Evolutionary conservation across 805 yeast species (phyloP).

Genomic region (Lipomyces sp.): DNA sequence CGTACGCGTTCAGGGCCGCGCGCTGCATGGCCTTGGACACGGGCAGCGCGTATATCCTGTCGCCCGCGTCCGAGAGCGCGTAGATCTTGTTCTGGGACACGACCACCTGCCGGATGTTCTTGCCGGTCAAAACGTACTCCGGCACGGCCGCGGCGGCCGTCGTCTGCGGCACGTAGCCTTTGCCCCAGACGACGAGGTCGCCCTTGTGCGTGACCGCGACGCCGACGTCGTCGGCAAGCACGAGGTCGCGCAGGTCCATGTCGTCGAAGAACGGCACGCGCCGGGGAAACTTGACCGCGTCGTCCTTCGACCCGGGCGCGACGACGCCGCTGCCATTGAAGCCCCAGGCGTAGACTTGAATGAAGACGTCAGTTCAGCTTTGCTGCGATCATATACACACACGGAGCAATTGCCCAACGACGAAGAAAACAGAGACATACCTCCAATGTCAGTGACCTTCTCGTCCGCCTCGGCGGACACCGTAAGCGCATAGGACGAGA

Average conservation of each 20-base stretch:
- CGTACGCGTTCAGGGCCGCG: slow-evolving; percentile 20
- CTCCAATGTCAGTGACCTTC: slow-evolving; percentile 35
- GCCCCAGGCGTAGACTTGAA: slow-evolving; percentile 67
- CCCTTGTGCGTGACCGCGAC: slow-evolving; percentile 67
- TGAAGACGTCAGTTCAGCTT: slow-evolving; percentile 40
- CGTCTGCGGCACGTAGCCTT: slow-evolving; percentile 38
- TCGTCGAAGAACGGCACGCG: slow-evolving; percentile 65
- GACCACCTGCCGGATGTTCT: slow-evolving; percentile 45
- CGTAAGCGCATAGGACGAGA: not conserved
- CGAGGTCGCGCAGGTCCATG: slow-evolving; percentile 54
- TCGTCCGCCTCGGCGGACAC: slow-evolving; percentile 11
- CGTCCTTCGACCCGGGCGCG: slow-evolving; percentile 33
- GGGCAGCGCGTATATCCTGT: slow-evolving; percentile 38
- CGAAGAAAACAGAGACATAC: too few relatives aligned
- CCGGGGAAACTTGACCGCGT: slow-evolving; percentile 50
- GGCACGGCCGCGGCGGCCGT: too few relatives aligned
- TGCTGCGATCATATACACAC: not conserved
- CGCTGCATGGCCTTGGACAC: slow-evolving; percentile 30
- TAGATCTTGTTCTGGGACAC: slow-evolving; percentile 53
- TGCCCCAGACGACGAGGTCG: slow-evolving; percentile 70
- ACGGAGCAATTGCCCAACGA: not conserved
- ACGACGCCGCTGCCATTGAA: slow-evolving; percentile 45
- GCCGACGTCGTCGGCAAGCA: slow-evolving; percentile 46
- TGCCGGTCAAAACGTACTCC: slow-evolving; percentile 45
- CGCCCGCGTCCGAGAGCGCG: slow-evolving; percentile 44